These are phyloP conservation scores for Tricholoma bakamatsutake DNA, from an alignment of 768 basidiomycete genomes.

Conservation along the genomic window DNA sequence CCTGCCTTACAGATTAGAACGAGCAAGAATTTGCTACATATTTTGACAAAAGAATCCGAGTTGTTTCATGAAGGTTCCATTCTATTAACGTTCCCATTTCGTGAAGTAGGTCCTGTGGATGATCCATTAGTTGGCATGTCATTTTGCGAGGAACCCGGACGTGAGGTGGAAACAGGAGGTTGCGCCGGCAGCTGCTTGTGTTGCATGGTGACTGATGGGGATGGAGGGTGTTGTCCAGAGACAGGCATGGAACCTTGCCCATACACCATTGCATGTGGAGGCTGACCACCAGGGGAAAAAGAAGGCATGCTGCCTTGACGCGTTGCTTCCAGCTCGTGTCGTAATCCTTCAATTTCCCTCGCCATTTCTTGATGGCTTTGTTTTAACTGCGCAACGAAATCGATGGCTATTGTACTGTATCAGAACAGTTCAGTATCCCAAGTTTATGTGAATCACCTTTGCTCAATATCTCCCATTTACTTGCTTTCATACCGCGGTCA, in stretches of 20 bases:
- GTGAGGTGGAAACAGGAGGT: conserved; percentile 36
- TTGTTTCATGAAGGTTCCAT: conserved; percentile 32
- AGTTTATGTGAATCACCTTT: conserved; percentile 57
- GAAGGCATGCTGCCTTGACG: conserved; percentile 52
- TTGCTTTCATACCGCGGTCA: conserved; percentile 91
- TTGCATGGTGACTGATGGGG: conserved; percentile 37
- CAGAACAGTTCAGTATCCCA: conserved; percentile 6
- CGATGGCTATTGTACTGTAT: conserved; percentile 57
- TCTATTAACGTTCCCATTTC: conserved; percentile 41
- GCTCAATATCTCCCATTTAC: conserved; percentile 98
- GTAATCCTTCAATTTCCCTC: conserved; percentile 71
- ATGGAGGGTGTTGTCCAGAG: conserved; percentile 37
- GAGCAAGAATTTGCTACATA: conserved; percentile 6
- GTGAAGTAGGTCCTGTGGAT: conserved; percentile 19
- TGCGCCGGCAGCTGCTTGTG: conserved; percentile 27
- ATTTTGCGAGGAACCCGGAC: conserved; percentile 62
- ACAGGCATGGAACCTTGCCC: conserved; percentile 38
- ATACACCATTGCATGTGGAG: conserved; percentile 44
- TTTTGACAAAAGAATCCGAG: neutral
- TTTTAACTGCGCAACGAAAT: conserved; percentile 79
- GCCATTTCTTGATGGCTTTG: conserved; percentile 70
- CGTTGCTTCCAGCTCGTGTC: conserved; percentile 65
- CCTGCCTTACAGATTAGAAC: conserved; percentile 6
- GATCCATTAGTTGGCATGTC: conserved; percentile 37
- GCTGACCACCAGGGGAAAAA: conserved; percentile 44